phyloP scores from a whole-genome alignment of 2,329 filamentous ascomycete genomes.

The Pseudohalonectria lignicola region DNA sequence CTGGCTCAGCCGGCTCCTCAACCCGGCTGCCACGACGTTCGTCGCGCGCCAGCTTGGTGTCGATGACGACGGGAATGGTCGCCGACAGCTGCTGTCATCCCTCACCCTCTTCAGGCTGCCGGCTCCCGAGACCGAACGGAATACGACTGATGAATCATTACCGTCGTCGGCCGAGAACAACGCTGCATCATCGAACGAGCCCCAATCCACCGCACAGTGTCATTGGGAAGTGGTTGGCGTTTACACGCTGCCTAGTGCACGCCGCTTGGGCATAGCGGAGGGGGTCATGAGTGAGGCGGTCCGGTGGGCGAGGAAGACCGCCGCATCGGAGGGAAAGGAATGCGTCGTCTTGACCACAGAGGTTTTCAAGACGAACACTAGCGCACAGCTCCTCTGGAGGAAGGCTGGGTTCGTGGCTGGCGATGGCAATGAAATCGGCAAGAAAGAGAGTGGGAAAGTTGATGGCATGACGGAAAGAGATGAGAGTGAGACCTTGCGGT shows the following conservation, averaged over 20 bases:
- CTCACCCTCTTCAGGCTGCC: slow-evolving; percentile 20
- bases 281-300: slow-evolving; percentile 17
- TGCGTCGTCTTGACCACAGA: slow-evolving; percentile 6
- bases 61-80: slow-evolving; percentile 8
- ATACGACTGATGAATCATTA: too few species aligned
- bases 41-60: slow-evolving; percentile 9
- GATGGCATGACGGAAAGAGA: too few species aligned
- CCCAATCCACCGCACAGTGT: slow-evolving; percentile 7
- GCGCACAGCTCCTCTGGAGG: slow-evolving; percentile 1
- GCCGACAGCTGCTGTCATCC: slow-evolving; percentile 17
- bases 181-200: neutral
- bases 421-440: too few species aligned
- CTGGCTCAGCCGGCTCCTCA: slow-evolving; percentile 23
- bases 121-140: too few species aligned
- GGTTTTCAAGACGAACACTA: slow-evolving; percentile 1
- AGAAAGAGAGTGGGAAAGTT: too few species aligned
- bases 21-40: slow-evolving; percentile 21
- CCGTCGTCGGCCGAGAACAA: neutral
- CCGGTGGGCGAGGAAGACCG: slow-evolving; percentile 11
- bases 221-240: slow-evolving; percentile 23
- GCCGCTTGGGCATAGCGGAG: slow-evolving; percentile 22
- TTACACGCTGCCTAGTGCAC: slow-evolving; percentile 23
- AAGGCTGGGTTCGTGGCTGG: slow-evolving; percentile 1
- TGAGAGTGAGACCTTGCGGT: too few species aligned
- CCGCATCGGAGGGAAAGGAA: slow-evolving; percentile 10